Conservation (phyloP, 73 alveolate species). For the Tetrahymena elliotti region DNA sequence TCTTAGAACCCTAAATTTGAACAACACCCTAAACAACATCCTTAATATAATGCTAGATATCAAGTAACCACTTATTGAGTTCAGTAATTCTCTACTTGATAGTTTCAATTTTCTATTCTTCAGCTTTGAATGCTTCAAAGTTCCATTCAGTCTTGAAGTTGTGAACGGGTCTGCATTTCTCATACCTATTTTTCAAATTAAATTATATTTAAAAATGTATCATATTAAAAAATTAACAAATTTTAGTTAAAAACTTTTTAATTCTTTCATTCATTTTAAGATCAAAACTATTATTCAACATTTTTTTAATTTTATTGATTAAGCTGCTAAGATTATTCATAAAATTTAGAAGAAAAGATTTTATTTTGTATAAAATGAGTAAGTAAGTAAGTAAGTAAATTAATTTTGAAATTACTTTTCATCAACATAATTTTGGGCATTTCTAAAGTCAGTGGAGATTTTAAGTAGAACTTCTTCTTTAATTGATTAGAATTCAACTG, state of each 20-base stretch:
- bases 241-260: too few relatives aligned
- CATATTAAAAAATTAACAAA: too few relatives aligned
- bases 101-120: slow-evolving; percentile 40
- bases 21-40: slow-evolving; percentile 54
- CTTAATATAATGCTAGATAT: slow-evolving; percentile 45
- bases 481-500: slow-evolving; percentile 44
- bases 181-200: slow-evolving; percentile 15
- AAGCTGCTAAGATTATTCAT: too few relatives aligned
- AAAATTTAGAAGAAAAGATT: too few relatives aligned
- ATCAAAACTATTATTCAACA: too few relatives aligned
- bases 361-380: too few relatives aligned
- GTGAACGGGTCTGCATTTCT: slow-evolving; percentile 68
- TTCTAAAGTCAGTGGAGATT: slow-evolving; percentile 54
- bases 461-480: slow-evolving; percentile 54
- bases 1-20: slow-evolving; percentile 58
- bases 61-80: slow-evolving; percentile 56
- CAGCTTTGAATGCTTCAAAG: slow-evolving; percentile 60
- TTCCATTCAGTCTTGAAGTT: slow-evolving; percentile 54
- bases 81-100: slow-evolving; percentile 51
- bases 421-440: slow-evolving; percentile 52
- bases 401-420: neutral
- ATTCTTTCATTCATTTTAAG: too few relatives aligned
- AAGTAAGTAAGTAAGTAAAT: too few relatives aligned
- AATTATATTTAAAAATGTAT: too few relatives aligned
- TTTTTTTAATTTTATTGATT: too few relatives aligned